Evolutionary conservation across 768 basidiomycete species (phyloP).

Genomic region (Boletus sp.): DNA sequence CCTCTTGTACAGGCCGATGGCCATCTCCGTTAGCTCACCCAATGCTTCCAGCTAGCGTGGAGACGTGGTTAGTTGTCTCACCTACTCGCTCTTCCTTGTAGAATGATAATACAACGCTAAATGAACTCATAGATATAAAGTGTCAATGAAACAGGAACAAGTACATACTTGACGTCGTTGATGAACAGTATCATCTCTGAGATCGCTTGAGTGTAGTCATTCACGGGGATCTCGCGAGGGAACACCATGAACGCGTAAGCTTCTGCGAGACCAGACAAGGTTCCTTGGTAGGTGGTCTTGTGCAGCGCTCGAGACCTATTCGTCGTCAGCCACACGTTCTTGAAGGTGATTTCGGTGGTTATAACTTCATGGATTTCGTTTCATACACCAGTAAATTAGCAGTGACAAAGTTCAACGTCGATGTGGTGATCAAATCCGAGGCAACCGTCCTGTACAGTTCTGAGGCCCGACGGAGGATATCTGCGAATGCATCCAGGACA

Average conservation of each 20-base stretch:
- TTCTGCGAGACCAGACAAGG: conserved; percentile 33
- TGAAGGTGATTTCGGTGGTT: neutral
- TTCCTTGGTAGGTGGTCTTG: conserved; percentile 21
- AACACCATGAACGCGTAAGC: conserved; percentile 37
- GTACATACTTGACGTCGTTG: conserved; percentile 36
- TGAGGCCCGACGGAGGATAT: neutral
- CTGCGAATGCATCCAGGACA: neutral
- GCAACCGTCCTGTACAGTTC: conserved; percentile 16
- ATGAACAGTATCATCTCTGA: conserved; percentile 34
- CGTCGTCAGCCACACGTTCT: neutral
- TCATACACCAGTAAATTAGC: conserved; percentile 33
- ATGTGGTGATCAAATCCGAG: conserved; percentile 35
- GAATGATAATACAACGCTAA: conserved; percentile 40
- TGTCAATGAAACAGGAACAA: neutral
- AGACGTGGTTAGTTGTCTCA: conserved; percentile 36
- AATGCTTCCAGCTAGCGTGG: conserved; percentile 25
- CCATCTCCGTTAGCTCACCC: conserved; percentile 1
- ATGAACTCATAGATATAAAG: neutral
- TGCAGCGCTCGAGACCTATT: conserved; percentile 21
- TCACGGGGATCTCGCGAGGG: conserved; percentile 29
- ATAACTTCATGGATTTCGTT: conserved; percentile 27
- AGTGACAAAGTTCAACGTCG: conserved; percentile 35
- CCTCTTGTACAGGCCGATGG: conserved; percentile 21
- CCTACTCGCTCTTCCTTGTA: conserved; percentile 39
- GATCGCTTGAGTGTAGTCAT: conserved; percentile 27